Conservation (phyloP, 2,329 filamentous ascomycete species). For the Metarhizium album region DNA sequence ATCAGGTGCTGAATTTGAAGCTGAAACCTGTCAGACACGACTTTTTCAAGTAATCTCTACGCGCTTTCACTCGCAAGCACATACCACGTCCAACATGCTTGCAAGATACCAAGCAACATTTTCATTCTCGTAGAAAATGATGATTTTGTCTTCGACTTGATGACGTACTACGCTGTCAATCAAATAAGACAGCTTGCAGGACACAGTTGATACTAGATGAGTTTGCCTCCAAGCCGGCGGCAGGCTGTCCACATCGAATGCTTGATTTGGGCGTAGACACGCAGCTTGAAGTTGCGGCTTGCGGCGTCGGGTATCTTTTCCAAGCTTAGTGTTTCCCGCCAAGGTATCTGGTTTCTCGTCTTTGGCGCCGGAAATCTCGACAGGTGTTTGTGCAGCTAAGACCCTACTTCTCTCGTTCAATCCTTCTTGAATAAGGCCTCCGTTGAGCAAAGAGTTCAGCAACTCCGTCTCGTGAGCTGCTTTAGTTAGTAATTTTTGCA, state of each 20-base stretch:
- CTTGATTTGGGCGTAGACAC: conserved; percentile 12
- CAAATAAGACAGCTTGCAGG: conserved; percentile 79
- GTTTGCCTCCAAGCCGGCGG: conserved; percentile 44
- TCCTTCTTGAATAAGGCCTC: conserved; percentile 31
- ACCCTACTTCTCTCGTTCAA: conserved; percentile 24
- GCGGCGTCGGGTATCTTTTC: conserved; percentile 21
- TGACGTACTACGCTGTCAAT: conserved; percentile 60
- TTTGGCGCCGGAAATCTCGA: conserved; percentile 7
- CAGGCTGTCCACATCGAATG: conserved; percentile 14
- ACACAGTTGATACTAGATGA: conserved; percentile 66
- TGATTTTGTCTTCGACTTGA: conserved; percentile 68
- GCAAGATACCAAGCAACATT: conserved; percentile 81
- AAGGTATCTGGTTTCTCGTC: conserved; percentile 16
- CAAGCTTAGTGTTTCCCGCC: conserved; percentile 33
- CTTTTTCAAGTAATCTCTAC: not conserved
- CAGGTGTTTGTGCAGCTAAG: conserved; percentile 8
- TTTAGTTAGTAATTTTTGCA: conserved; percentile 42
- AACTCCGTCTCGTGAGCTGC: conserved; percentile 31
- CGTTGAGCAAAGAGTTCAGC: conserved; percentile 37
- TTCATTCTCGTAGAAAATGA: conserved; percentile 86
- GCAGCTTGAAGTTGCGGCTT: conserved; percentile 22
- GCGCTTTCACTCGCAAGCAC: conserved; percentile 11
- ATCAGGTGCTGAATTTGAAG: conserved; percentile 52
- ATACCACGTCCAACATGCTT: conserved; percentile 63
- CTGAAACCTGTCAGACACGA: conserved; percentile 18